Conservation (phyloP, 164 flowering plant genomes). For the Vitis rotundifolia region DNA sequence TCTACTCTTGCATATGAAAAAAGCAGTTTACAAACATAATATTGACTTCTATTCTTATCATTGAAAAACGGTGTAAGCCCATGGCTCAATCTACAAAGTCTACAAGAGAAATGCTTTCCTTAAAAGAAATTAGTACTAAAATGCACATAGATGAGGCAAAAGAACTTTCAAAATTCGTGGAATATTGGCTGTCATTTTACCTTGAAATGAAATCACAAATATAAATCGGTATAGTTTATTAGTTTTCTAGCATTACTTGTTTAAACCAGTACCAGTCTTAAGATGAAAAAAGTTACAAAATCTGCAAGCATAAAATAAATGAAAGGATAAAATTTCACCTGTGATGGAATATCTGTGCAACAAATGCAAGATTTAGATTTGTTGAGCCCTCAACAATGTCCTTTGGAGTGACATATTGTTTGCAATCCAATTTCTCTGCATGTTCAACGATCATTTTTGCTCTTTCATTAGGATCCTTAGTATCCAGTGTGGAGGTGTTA, state of each 20-base stretch:
- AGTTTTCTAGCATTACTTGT: background rate
- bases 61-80: too few relatives aligned
- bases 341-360: slow-evolving; percentile 58
- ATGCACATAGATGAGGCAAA: too few relatives aligned
- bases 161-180: too few relatives aligned
- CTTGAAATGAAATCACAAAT: too few relatives aligned
- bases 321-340: slow-evolving; percentile 24
- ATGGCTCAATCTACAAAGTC: too few relatives aligned
- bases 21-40: background rate
- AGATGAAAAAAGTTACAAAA: background rate
- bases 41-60: too few relatives aligned
- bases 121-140: too few relatives aligned
- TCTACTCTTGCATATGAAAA: background rate
- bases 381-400: slow-evolving; percentile 65
- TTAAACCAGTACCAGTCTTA: too few relatives aligned
- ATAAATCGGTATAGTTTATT: too few relatives aligned
- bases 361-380: slow-evolving; percentile 65
- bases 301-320: background rate
- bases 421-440: slow-evolving; percentile 58
- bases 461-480: slow-evolving; percentile 45
- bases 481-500: slow-evolving; percentile 24
- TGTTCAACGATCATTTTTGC: slow-evolving; percentile 54
- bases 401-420: slow-evolving; percentile 41
- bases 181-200: too few relatives aligned
- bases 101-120: too few relatives aligned